Evolutionary conservation across 176 grass and related monocot species (phyloP).

Genomic region (sorghum (Sorghum bicolor)): DNA sequence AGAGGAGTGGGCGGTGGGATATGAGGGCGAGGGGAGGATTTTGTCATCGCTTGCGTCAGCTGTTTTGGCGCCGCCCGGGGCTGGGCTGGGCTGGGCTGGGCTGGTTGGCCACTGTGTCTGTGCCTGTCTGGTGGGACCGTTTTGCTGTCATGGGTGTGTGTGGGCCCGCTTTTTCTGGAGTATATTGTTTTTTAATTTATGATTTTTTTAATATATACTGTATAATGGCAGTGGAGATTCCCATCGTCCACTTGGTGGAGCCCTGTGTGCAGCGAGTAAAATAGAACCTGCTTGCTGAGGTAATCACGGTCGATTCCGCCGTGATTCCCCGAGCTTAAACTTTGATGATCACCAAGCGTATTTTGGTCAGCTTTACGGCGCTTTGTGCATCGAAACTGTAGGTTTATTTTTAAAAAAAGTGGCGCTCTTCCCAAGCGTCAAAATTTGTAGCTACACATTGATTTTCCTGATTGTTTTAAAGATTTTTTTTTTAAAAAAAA

Average conservation of each 20-base stretch:
- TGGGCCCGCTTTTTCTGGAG: background rate
- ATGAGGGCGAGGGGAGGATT: background rate
- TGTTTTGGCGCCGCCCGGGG: slow-evolving; percentile 11
- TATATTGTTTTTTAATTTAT: too few species aligned
- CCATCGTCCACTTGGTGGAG: slow-evolving; percentile 10
- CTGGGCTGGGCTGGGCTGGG: background rate
- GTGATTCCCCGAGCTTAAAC: background rate
- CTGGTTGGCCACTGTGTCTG: background rate
- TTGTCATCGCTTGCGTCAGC: slow-evolving; percentile 63
- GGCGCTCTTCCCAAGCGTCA: background rate
- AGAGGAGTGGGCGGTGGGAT: slow-evolving; percentile 30
- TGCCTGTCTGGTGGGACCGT: background rate
- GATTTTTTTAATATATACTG: background rate
- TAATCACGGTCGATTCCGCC: background rate
- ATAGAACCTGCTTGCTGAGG: background rate
- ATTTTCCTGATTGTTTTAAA: background rate
- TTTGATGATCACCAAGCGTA: background rate
- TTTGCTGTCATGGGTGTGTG: background rate
- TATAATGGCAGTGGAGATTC: slow-evolving; percentile 5
- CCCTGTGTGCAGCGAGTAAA: background rate
- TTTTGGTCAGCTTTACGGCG: slow-evolving; percentile 1
- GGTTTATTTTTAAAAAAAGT: background rate
- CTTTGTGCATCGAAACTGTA: background rate
- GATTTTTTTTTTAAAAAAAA: too few species aligned
- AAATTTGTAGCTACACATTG: background rate